Evolutionary conservation across 2,329 filamentous ascomycete genomes (phyloP), one percentile per base, ranked within the genome.

Genomic region (Tolypocladium inflatum): DNA sequence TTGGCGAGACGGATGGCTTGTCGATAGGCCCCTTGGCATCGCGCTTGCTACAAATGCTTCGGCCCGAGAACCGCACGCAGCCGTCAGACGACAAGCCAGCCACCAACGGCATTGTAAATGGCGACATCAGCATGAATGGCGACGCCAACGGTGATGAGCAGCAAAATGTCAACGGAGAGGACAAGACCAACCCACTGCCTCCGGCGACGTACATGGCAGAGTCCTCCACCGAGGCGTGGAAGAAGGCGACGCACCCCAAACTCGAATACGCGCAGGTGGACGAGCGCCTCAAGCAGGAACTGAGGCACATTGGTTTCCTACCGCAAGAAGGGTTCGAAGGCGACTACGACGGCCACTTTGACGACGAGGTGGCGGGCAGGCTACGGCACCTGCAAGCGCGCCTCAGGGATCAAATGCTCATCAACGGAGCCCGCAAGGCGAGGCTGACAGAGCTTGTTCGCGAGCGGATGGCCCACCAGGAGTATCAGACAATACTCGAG

Each of bases 401-500:
- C 55, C 81, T 99, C 2, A 88, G 90, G 63, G 86, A 91, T 59
- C 88, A 94, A 69, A 89, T 89, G 71, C 84, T 96, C 58, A 78
- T 89, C 72, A 99, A 99, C 71, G 93, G 92, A 43, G 91, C 93
- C 6, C 88, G 91, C 62, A 97, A 97, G 74, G 81, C 90, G 8
- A 85, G 92, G 2, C 79, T 99, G 13, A 85, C 90, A 1, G 92
- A 97, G 42, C 81, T 97, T 35, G 90, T 94, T 9, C 89, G 91
- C 65, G 92, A 96, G 70, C 87, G 91, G 63, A 93, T 99, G 84
- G 94, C 94, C 0, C 87, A 94, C 74, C 94, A 99, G 70, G 94
- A 99, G 71, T 99, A 96, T 77, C 89, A 88, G 71, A 97, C 91
- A 58, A 99, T 99, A 65, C 87, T 95, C 55, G 94, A 99, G 70